phyloP scores from a whole-genome alignment of 1,284 basidiomycete genomes.

The Malassezia cuniculi region DNA sequence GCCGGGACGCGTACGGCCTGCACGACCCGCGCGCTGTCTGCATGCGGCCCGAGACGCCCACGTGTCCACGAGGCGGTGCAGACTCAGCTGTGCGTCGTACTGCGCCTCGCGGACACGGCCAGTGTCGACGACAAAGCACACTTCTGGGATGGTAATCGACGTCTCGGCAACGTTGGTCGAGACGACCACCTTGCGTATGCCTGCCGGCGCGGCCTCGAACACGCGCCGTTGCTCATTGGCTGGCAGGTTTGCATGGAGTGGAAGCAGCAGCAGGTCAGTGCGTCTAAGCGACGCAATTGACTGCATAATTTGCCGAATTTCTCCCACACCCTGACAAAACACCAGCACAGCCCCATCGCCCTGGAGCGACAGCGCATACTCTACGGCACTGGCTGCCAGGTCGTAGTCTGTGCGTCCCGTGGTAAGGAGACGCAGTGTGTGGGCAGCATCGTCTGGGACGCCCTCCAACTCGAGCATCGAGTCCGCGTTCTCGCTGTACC shows the following conservation, averaged over 20 bases:
- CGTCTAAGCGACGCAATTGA: slow-evolving; percentile 50
- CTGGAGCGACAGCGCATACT: slow-evolving; percentile 52
- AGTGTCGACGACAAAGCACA: slow-evolving; percentile 51
- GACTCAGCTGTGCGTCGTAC: slow-evolving; percentile 62
- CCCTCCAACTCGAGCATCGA: slow-evolving; percentile 21
- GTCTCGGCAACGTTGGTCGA: slow-evolving; percentile 82
- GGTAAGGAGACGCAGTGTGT: slow-evolving; percentile 55
- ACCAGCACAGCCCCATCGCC: slow-evolving; percentile 56
- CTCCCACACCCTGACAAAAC: slow-evolving; percentile 62
- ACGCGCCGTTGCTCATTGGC: slow-evolving; percentile 70
- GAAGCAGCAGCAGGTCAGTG: slow-evolving; percentile 55
- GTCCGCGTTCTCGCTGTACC: slow-evolving; percentile 45
- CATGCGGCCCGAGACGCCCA: slow-evolving; percentile 71
- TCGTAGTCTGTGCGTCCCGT: slow-evolving; percentile 62
- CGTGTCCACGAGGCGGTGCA: slow-evolving; percentile 64
- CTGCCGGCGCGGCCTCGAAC: slow-evolving; percentile 52
- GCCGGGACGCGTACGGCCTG: slow-evolving; percentile 58
- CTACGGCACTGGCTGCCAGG: slow-evolving; percentile 59
- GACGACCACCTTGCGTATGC: slow-evolving; percentile 69
- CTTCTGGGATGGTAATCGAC: slow-evolving; percentile 58
- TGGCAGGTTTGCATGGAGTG: slow-evolving; percentile 79
- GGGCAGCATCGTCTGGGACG: slow-evolving; percentile 50
- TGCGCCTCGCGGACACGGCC: slow-evolving; percentile 82
- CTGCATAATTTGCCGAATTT: slow-evolving; percentile 56
- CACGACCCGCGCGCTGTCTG: slow-evolving; percentile 72